Evolutionary conservation across 768 basidiomycete genomes (phyloP), one percentile per base, ranked within the genome.

Genomic region (Suillus luteus): DNA sequence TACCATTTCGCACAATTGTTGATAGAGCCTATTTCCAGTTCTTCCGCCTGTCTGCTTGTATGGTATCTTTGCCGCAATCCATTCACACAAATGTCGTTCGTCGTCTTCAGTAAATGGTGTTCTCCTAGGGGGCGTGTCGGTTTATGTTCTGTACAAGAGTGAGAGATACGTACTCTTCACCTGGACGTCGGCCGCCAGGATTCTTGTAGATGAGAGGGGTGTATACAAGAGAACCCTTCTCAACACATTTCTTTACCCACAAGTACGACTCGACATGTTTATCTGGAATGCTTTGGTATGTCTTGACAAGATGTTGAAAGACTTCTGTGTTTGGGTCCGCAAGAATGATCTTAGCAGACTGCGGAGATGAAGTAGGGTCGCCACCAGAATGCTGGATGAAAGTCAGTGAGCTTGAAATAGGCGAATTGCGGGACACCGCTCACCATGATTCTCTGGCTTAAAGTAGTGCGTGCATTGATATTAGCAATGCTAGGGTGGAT

Each of bases 191-290:
- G 5, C 92, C 92, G 15, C 92, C 92, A 9, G 90, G 90, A 67
- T 93, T 93, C 75, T 92, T 92, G 75, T 91, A 92, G 1, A 92
- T 86, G 41, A 91, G 76, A 0, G 90, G 91, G 1, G 91, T 92
- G 67, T 87, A 92, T 48, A 83, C 73, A 27, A 91, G 78, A 8
- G 81, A 69, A 2, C 87, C 85, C 65, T 82, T 87, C 68, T 91
- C 90, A 58, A 92, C 85, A 64, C 91, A 93, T 69, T 89, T 90
- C 77, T 91, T 91, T 58, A 93, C 88, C 92, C 92, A 93, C 22
- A 90, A 76, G 70, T 89, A 89, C 11, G 90, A 90, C 67, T 93
- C 92, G 55, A 93, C 86, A 66, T 88, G 89, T 73, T 92, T 93
- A 55, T 87, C 83, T 3, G 87, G 80, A 41, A 86, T 81, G 52